Evolutionary conservation across 371 early-diverging fungal species (phyloP).

Genomic region (Rhizopus delemar): DNA sequence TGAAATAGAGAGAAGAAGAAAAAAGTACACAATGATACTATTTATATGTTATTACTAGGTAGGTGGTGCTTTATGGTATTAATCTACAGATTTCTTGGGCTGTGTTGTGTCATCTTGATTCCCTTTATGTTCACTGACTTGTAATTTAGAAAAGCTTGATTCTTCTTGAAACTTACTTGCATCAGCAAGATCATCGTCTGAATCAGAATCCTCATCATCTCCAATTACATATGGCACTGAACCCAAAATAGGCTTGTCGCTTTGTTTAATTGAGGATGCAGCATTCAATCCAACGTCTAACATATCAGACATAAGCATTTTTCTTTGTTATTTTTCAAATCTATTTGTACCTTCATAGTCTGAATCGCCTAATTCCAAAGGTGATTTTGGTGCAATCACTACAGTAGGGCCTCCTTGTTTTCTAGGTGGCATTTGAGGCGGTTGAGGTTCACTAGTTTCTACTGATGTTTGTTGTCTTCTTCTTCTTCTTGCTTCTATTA

Average conservation of each 20-base stretch:
- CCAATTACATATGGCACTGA: conserved; percentile 30
- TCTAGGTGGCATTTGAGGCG: conserved; percentile 20
- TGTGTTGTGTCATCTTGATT: background rate
- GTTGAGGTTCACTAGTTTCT: conserved; percentile 1
- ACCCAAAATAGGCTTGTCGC: background rate
- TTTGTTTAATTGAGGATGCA: conserved; percentile 2
- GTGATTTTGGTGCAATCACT: conserved; percentile 26
- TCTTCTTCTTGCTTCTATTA: conserved; percentile 9
- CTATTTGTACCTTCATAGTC: conserved; percentile 28
- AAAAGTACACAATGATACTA: background rate
- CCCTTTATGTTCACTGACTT: background rate
- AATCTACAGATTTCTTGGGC: background rate
- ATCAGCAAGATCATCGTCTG: conserved; percentile 16
- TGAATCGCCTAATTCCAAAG: conserved; percentile 26
- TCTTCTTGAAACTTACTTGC: background rate
- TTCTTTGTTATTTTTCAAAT: background rate
- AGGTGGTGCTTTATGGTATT: background rate
- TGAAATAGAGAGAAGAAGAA: background rate
- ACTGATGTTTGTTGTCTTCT: conserved; percentile 1
- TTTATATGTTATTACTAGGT: background rate
- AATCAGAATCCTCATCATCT: conserved; percentile 21
- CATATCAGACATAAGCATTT: background rate
- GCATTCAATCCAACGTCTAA: conserved; percentile 24
- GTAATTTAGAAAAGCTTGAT: background rate
- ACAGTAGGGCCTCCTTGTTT: conserved; percentile 15